phyloP scores from a whole-genome alignment of 2,329 filamentous ascomycete genomes.

The Huntiella bhutanensis region DNA sequence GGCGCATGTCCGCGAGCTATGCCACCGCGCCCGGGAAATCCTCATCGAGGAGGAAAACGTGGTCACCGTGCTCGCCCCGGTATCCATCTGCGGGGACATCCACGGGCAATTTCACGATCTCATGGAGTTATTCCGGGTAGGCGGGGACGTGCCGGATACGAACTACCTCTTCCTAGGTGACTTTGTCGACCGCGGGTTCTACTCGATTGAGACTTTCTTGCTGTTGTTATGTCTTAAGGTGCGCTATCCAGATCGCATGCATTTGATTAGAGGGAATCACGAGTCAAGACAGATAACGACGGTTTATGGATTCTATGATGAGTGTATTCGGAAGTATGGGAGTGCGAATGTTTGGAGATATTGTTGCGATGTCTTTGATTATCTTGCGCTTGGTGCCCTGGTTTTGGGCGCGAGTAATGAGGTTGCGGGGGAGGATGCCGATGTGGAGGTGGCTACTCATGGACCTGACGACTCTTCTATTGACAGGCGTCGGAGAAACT shows the following conservation, averaged over 20 bases:
- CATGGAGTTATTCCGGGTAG: conserved; percentile 91
- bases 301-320: conserved; percentile 96
- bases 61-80: conserved; percentile 81
- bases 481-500: neutral
- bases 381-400: conserved; percentile 75
- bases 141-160: conserved; percentile 83
- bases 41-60: conserved; percentile 96
- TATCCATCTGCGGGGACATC: conserved; percentile 95
- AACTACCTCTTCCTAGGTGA: conserved; percentile 98
- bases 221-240: conserved; percentile 93
- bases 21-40: conserved; percentile 89
- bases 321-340: conserved; percentile 88
- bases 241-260: conserved; percentile 92
- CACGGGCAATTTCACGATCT: conserved; percentile 93
- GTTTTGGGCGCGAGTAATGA: conserved; percentile 69
- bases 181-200: conserved; percentile 95
- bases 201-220: conserved; percentile 90
- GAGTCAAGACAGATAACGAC: conserved; percentile 94
- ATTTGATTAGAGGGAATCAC: conserved; percentile 84
- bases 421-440: conserved; percentile 40
- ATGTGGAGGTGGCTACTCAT: conserved; percentile 84
- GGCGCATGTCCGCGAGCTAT: conserved; percentile 84
- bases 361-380: conserved; percentile 96
- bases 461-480: conserved; percentile 58
- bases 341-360: conserved; percentile 94